phyloP scores from a whole-genome alignment of 331 rosid genomes.

The Telfairia occidentalis region DNA sequence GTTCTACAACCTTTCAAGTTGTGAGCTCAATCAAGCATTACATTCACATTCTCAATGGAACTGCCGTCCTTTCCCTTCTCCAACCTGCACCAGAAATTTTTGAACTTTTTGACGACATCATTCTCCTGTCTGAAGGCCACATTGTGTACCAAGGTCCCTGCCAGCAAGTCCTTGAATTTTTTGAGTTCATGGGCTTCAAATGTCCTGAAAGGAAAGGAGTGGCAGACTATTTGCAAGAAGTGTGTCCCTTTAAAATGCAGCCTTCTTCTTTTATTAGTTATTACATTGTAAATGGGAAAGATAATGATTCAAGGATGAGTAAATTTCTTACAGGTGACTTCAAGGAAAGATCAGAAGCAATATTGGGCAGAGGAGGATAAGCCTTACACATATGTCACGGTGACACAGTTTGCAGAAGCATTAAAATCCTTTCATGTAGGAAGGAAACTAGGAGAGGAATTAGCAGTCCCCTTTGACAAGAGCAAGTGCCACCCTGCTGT shows the following conservation, averaged over 20 bases:
- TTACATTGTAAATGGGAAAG: background rate
- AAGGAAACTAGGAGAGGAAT: slow-evolving; percentile 21
- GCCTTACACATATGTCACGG: slow-evolving; percentile 26
- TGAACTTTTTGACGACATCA: slow-evolving; percentile 36
- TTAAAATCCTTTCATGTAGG: slow-evolving; percentile 28
- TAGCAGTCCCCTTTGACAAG: slow-evolving; percentile 29
- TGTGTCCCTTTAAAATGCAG: slow-evolving; percentile 13
- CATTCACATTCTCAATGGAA: slow-evolving; percentile 34
- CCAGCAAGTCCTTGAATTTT: slow-evolving; percentile 26
- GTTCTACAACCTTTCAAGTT: slow-evolving; percentile 38
- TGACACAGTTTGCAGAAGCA: slow-evolving; percentile 21
- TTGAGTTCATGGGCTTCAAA: slow-evolving; percentile 34
- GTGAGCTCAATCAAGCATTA: slow-evolving; percentile 30
- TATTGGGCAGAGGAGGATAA: slow-evolving; percentile 26
- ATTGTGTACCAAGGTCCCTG: slow-evolving; percentile 42
- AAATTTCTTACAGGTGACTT: slow-evolving; percentile 24
- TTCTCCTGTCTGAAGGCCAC: slow-evolving; percentile 38
- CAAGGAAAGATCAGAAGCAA: slow-evolving; percentile 36
- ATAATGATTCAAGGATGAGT: background rate
- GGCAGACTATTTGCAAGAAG: slow-evolving; percentile 48
- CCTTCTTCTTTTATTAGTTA: background rate
- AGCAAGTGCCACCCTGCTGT: slow-evolving; percentile 32
- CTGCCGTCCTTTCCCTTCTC: slow-evolving; percentile 32
- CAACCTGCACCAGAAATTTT: slow-evolving; percentile 49
- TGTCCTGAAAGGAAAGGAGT: slow-evolving; percentile 48